Conservation (phyloP, 2,329 filamentous ascomycete species). For the Aspergillus sp. region DNA sequence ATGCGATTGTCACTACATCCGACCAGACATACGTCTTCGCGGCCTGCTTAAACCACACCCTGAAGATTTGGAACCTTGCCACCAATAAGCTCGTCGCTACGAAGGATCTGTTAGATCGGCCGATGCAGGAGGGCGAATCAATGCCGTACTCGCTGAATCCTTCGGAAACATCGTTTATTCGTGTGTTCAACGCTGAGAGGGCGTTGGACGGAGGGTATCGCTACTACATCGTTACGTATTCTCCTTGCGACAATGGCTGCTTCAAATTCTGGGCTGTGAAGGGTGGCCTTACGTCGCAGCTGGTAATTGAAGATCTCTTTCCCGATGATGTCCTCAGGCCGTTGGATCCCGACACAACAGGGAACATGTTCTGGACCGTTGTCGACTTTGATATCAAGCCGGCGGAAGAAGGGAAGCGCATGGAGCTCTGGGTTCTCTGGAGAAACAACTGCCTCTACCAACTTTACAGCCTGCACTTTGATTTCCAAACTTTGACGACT, state of each 20-base stretch:
- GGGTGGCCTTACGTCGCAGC: slow-evolving; percentile 45
- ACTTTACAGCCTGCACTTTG: slow-evolving; percentile 63
- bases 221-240: slow-evolving; percentile 70
- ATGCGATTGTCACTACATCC: slow-evolving; percentile 37
- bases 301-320: slow-evolving; percentile 64
- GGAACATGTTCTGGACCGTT: slow-evolving; percentile 68
- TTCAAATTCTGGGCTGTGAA: slow-evolving; percentile 90
- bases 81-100: slow-evolving; percentile 68
- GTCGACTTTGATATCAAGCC: slow-evolving; percentile 62
- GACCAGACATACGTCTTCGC: slow-evolving; percentile 55
- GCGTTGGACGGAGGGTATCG: slow-evolving; percentile 38
- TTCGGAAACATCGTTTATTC: slow-evolving; percentile 65
- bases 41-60: slow-evolving; percentile 75
- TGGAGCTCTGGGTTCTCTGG: slow-evolving; percentile 68
- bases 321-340: slow-evolving; percentile 56
- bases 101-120: slow-evolving; percentile 65
- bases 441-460: slow-evolving; percentile 74
- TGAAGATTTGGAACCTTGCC: slow-evolving; percentile 83
- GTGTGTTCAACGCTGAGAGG: slow-evolving; percentile 53
- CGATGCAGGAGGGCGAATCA: slow-evolving; percentile 56
- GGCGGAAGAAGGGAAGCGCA: slow-evolving; percentile 43
- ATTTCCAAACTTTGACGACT: slow-evolving; percentile 52
- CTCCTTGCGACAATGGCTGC: slow-evolving; percentile 73
- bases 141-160: slow-evolving; percentile 72
- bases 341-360: slow-evolving; percentile 51